Conservation (phyloP, 2,329 filamentous ascomycete species). For the Gliomastix tumulicola region DNA sequence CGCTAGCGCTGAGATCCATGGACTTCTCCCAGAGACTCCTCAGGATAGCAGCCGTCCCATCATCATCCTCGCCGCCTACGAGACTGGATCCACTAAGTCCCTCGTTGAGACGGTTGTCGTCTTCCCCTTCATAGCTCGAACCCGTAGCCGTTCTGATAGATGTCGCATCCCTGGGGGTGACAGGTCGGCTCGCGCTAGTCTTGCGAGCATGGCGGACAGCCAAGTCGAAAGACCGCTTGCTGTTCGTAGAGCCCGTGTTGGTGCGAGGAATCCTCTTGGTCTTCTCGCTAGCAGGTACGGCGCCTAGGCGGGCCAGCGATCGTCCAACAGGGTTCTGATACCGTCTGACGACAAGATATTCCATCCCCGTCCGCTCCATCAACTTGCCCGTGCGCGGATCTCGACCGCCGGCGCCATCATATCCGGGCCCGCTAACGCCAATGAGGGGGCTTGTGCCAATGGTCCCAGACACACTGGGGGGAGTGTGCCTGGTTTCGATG, state of each 20-base stretch:
- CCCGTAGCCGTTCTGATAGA: conserved; percentile 28
- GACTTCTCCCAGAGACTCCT: conserved; percentile 57
- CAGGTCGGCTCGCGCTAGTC: conserved; percentile 22
- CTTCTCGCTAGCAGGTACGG: conserved; percentile 44
- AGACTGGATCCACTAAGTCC: conserved; percentile 42
- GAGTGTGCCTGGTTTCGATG: conserved; percentile 54
- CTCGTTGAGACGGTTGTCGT: conserved; percentile 30
- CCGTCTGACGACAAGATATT: conserved; percentile 67
- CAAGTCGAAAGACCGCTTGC: conserved; percentile 22
- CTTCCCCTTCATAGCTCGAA: conserved; percentile 39
- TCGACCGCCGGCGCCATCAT: conserved; percentile 33
- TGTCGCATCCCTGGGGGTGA: conserved; percentile 20
- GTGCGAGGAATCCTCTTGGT: conserved; percentile 39
- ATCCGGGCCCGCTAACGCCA: conserved; percentile 46
- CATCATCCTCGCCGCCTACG: conserved; percentile 41
- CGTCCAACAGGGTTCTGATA: conserved; percentile 65
- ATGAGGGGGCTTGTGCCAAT: conserved; percentile 38
- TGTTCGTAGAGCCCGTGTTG: conserved; percentile 26
- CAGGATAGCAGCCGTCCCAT: conserved; percentile 42
- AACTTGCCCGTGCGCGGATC: conserved; percentile 59
- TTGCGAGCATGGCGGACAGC: conserved; percentile 27
- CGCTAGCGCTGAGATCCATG: conserved; percentile 47
- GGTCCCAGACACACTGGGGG: conserved; percentile 12
- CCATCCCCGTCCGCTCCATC: conserved; percentile 63
- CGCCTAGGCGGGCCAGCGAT: conserved; percentile 40